Evolutionary conservation across 257 asterid species (phyloP).

Genomic region (Hygrophila difformis): DNA sequence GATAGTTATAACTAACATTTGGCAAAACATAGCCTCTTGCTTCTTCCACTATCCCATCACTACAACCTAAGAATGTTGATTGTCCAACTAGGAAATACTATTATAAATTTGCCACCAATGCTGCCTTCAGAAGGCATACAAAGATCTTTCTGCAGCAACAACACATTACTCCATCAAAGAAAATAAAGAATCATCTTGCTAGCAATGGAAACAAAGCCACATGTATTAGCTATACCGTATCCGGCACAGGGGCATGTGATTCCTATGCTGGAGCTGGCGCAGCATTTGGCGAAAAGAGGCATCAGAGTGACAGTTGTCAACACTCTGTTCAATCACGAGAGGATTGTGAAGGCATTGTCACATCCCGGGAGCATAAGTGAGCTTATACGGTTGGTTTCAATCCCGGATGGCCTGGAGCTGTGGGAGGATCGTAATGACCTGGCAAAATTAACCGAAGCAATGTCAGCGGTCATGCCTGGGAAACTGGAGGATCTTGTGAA

Average conservation of each 20-base stretch:
- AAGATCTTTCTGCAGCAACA: too few relatives aligned
- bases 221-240: conserved; percentile 32
- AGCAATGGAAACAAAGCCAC: too few relatives aligned
- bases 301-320: conserved; percentile 30
- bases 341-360: conserved; percentile 23
- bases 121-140: too few relatives aligned
- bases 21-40: too few relatives aligned
- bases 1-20: too few relatives aligned
- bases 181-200: too few relatives aligned
- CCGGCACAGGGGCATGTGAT: conserved; percentile 57
- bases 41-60: too few relatives aligned
- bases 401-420: conserved; percentile 60
- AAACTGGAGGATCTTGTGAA: conserved; percentile 33
- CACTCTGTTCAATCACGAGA: conserved; percentile 28
- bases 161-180: too few relatives aligned
- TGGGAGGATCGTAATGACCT: conserved; percentile 48
- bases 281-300: conserved; percentile 24
- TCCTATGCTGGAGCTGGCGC: conserved; percentile 37
- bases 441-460: conserved; percentile 18
- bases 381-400: conserved; percentile 26
- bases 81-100: too few relatives aligned
- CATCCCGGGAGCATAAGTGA: conserved; percentile 3
- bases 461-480: conserved; percentile 33
- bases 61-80: too few relatives aligned
- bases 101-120: too few relatives aligned